Evolutionary conservation across 1,284 basidiomycete genomes (phyloP).

Genomic region (Retiboletus flavoniger): DNA sequence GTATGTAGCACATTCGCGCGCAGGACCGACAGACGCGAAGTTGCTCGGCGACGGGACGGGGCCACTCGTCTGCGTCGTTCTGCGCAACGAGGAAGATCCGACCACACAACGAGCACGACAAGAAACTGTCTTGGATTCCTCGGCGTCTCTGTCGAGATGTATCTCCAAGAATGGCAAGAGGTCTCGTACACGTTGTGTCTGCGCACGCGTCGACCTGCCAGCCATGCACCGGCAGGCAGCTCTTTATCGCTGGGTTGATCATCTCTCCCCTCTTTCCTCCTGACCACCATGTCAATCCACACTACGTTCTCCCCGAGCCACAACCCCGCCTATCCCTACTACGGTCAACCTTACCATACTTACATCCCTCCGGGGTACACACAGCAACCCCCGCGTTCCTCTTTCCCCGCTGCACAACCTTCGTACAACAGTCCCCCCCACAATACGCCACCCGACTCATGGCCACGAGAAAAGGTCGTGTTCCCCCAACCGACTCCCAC

Average conservation of each 20-base stretch:
- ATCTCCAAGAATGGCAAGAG: slow-evolving; percentile 26
- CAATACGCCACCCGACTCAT: slow-evolving; percentile 24
- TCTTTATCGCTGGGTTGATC: slow-evolving; percentile 13
- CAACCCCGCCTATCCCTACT: slow-evolving; percentile 34
- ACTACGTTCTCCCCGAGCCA: slow-evolving; percentile 17
- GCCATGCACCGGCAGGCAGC: slow-evolving; percentile 25
- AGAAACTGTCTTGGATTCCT: neutral
- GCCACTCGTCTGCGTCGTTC: neutral
- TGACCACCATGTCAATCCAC: slow-evolving; percentile 23
- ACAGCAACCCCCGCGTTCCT: slow-evolving; percentile 16
- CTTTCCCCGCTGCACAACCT: slow-evolving; percentile 11
- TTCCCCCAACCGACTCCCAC: slow-evolving; percentile 17
- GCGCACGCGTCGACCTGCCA: slow-evolving; percentile 10
- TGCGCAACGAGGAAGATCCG: neutral
- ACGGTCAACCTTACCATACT: slow-evolving; percentile 37
- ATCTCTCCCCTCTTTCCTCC: slow-evolving; percentile 3
- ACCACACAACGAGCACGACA: no score
- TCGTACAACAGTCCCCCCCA: slow-evolving; percentile 22
- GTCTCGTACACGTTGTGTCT: slow-evolving; percentile 25
- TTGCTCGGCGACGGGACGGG: neutral
- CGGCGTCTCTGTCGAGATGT: neutral
- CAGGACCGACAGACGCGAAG: neutral
- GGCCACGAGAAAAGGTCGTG: slow-evolving; percentile 27
- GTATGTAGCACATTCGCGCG: no score
- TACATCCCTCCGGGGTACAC: slow-evolving; percentile 34